These are phyloP conservation scores for Camelina laxa DNA, from an alignment of 345 rosid genomes.

Conservation along the genomic window DNA sequence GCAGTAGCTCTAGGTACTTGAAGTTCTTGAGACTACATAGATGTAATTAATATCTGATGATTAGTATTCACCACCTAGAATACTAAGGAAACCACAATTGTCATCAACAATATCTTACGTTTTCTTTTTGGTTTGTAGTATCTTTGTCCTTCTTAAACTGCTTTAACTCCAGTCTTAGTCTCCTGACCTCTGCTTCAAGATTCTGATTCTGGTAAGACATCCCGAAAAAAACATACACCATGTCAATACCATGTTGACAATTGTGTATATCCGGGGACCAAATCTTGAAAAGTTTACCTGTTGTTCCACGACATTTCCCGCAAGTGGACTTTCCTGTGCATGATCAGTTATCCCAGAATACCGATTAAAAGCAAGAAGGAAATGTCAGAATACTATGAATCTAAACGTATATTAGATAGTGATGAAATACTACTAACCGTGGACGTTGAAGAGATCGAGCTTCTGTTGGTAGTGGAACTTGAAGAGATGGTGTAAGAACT, in stretches of 20 bases:
- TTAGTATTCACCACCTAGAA: slow-evolving; percentile 16
- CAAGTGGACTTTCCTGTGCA: slow-evolving; percentile 35
- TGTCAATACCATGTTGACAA: slow-evolving; percentile 18
- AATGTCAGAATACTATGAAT: slow-evolving; percentile 34
- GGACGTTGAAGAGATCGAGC: slow-evolving; percentile 39
- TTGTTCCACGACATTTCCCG: slow-evolving; percentile 24
- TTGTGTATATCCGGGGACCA: slow-evolving; percentile 2
- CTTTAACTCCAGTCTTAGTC: slow-evolving; percentile 60
- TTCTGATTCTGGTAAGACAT: slow-evolving; percentile 35
- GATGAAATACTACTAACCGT: slow-evolving; percentile 35
- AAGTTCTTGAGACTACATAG: slow-evolving; percentile 41
- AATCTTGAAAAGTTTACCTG: slow-evolving; percentile 26
- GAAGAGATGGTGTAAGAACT: slow-evolving; percentile 41
- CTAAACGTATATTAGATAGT: not conserved
- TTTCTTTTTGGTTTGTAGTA: slow-evolving; percentile 43
- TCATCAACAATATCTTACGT: slow-evolving; percentile 47
- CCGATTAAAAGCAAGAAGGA: not conserved
- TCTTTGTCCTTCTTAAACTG: slow-evolving; percentile 52
- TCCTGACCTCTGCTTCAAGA: slow-evolving; percentile 57
- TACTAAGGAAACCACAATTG: slow-evolving; percentile 3
- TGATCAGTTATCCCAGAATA: not conserved
- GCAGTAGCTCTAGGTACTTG: slow-evolving; percentile 17
- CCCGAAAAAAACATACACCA: slow-evolving; percentile 16
- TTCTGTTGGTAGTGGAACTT: slow-evolving; percentile 33
- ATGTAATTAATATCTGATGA: slow-evolving; percentile 1